These are phyloP conservation scores for Wallacemonas rigidus DNA, from an alignment of 208 protist species.

Conservation along the genomic window DNA sequence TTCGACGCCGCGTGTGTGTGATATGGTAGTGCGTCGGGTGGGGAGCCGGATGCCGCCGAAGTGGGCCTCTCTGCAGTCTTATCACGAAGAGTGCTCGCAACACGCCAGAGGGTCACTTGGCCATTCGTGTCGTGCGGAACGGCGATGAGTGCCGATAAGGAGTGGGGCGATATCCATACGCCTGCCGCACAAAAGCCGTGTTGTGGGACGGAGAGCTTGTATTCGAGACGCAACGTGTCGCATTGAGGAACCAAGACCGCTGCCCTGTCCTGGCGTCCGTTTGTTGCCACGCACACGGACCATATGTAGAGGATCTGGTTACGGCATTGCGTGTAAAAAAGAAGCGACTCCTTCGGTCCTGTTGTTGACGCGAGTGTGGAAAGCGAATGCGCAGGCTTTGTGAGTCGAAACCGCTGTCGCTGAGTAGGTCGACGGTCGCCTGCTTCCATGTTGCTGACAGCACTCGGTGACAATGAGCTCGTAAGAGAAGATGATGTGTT, in stretches of 20 bases:
- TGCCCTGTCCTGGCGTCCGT: constrained; percentile 9
- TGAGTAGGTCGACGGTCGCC: not conserved
- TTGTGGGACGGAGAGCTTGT: constrained; percentile 59
- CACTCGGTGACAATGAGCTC: not conserved
- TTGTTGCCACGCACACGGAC: constrained; percentile 15
- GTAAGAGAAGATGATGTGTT: not conserved
- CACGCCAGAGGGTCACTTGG: constrained; percentile 45
- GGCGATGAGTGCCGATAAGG: constrained; percentile 26
- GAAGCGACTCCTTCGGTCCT: constrained; percentile 17
- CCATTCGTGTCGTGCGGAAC: constrained; percentile 62
- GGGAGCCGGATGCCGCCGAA: not conserved
- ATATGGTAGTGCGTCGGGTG: not conserved
- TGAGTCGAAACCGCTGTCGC: constrained; percentile 37
- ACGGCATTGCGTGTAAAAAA: constrained; percentile 82
- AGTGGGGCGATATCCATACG: constrained; percentile 8
- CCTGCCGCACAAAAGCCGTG: constrained; percentile 68
- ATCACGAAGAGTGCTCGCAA: not conserved
- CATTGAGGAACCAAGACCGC: not conserved
- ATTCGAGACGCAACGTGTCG: constrained; percentile 28
- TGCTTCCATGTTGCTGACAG: too few relatives aligned
- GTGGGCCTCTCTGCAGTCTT: not conserved
- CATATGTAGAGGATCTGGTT: constrained; percentile 80
- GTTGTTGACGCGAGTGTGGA: not conserved
- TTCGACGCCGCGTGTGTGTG: not conserved
- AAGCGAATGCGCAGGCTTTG: constrained; percentile 10